Evolutionary conservation across 768 basidiomycete genomes (phyloP), one percentile per base, ranked within the genome.

Genomic region (Arthromyces matolae): DNA sequence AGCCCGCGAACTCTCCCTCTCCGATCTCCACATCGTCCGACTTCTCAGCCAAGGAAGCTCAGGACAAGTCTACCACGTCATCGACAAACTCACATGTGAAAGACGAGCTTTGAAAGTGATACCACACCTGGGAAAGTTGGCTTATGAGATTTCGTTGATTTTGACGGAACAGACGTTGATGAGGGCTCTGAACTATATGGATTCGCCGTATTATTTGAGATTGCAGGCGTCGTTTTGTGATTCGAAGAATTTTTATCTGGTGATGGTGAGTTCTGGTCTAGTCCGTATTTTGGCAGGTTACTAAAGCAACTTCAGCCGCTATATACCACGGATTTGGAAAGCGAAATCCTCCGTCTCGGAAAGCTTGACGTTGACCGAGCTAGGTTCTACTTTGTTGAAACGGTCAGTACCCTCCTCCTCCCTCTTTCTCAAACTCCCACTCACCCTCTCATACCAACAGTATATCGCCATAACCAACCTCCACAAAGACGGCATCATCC

Each of bases 301-400:
- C 8, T 19, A 7, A 14, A 6, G 20, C 29, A 20, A 16, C n/a
- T 28, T 33, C 44, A 68, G 66, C 53, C 60, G 5, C 45, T 57
- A 5, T 62, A 64, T 42, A 61, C 63, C 5, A 65, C 60, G 5
- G 65, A 65, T 47, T 36, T 69, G 12, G 64, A 65, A 29, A 56
- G 55, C 27, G 65, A 67, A 43, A 58, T 69, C 31, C 56, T 61
- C 25, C 52, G 61, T 3, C 61, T 61, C 23, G 57, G 54, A 18
- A 51, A 40, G 2, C 57, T 68, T 12, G 54, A 55, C 3, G 49
- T 57, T 5, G 32, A 44, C n/a, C 50, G 58, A 14, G 63, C 65
- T 18, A 60, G 61, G 19, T 66, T 70, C 29, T 70, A 69, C 33
- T 64, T 64, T 42, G 63, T 63, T 10, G 67, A 71, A 57, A 52